These are phyloP conservation scores for Colletotrichum nymphaeae DNA, from an alignment of 2,329 filamentous ascomycete species.

Conservation along the genomic window DNA sequence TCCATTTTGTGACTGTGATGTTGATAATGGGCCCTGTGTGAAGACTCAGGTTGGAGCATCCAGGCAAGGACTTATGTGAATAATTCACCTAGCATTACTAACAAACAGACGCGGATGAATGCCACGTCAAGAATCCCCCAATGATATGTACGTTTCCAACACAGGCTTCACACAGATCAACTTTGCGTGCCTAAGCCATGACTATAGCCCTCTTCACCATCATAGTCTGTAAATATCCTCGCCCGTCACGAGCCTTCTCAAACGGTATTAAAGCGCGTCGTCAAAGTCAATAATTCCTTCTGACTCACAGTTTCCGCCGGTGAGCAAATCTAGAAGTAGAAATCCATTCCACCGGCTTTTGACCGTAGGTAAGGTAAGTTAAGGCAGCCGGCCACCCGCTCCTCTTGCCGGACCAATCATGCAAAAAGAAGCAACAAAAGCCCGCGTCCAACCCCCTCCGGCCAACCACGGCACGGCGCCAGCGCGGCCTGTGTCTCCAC, in stretches of 20 bases:
- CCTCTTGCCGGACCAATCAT: neutral
- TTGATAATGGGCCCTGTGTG: neutral
- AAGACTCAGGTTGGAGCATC: neutral
- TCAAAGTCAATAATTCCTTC: neutral
- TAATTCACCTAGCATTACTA: neutral
- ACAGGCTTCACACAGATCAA: no score
- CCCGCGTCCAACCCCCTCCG: neutral
- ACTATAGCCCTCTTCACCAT: no score
- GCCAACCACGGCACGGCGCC: conserved; percentile 20
- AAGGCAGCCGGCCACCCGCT: neutral
- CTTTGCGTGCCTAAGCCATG: no score
- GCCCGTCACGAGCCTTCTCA: no score
- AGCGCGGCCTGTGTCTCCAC: neutral
- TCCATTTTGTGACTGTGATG: neutral
- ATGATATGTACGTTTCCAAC: no score
- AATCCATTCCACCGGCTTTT: neutral
- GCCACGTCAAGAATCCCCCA: no score
- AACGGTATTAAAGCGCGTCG: no score
- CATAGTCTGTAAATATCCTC: no score
- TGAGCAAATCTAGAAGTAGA: neutral
- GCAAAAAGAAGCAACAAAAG: neutral
- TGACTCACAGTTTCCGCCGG: neutral
- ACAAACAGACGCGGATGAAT: no score
- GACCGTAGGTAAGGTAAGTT: no score
- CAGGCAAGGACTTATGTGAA: conserved; percentile 8